Conservation (phyloP, 2,329 filamentous ascomycete genomes). For the Xylariaceae sp. region DNA sequence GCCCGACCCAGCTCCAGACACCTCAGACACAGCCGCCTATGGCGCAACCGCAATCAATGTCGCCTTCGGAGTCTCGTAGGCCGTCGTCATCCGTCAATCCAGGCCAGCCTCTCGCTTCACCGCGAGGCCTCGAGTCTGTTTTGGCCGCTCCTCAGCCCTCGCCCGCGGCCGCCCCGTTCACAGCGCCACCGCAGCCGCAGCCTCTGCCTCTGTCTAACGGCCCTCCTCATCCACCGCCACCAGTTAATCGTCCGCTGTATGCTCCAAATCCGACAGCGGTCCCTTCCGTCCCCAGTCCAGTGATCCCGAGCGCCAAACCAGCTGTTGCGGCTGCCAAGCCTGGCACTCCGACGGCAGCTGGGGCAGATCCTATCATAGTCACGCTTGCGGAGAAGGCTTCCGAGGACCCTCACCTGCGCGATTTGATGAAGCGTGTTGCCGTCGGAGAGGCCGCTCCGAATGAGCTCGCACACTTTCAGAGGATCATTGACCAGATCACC, state of each 20-base stretch:
- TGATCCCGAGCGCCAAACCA: conserved; percentile 16
- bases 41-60: conserved; percentile 4
- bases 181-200: conserved; percentile 19
- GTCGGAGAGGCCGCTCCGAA: conserved; percentile 63
- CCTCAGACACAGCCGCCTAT: conserved; percentile 3
- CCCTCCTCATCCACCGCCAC: conserved; percentile 18
- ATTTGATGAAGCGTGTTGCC: conserved; percentile 77
- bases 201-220: conserved; percentile 23
- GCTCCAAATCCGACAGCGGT: conserved; percentile 12
- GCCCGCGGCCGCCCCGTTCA: conserved; percentile 12
- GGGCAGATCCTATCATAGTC: conserved; percentile 70
- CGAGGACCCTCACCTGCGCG: conserved; percentile 62
- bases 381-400: conserved; percentile 70
- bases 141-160: conserved; percentile 23
- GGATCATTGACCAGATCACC: conserved; percentile 73
- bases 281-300: conserved; percentile 9
- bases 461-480: conserved; percentile 69
- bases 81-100: conserved; percentile 7
- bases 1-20: conserved; percentile 10
- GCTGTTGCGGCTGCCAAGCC: conserved; percentile 11
- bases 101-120: conserved; percentile 13
- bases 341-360: conserved; percentile 24
- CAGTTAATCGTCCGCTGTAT: conserved; percentile 16
- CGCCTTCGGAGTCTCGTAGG: conserved; percentile 9
- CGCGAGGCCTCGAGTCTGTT: conserved; percentile 25